Conservation (phyloP, 371 early-diverging fungal genomes). For the Mucor irregularis region DNA sequence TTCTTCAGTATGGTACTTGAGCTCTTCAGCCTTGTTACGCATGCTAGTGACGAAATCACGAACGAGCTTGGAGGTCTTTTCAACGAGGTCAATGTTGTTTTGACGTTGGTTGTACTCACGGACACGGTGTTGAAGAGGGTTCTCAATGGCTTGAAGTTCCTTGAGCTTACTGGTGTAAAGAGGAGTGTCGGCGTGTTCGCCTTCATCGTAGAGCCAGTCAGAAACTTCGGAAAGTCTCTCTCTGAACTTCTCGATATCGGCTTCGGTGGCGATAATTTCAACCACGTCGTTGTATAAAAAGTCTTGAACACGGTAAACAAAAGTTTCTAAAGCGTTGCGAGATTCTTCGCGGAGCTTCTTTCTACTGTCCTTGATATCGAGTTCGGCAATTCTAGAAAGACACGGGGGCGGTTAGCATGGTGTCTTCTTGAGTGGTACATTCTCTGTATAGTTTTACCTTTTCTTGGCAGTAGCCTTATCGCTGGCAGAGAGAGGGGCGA, state of each 20-base stretch:
- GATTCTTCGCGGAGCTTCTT: constrained; percentile 82
- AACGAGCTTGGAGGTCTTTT: constrained; percentile 39
- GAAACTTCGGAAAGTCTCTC: constrained; percentile 61
- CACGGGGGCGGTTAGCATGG: too few relatives aligned
- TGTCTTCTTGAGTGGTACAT: not conserved
- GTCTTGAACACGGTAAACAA: constrained; percentile 85
- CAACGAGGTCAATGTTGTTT: constrained; percentile 55
- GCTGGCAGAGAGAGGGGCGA: constrained; percentile 40
- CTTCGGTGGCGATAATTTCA: constrained; percentile 65
- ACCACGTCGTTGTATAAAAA: constrained; percentile 75
- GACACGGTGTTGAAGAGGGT: constrained; percentile 65
- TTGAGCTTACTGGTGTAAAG: constrained; percentile 51
- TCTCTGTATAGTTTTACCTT: constrained; percentile 20
- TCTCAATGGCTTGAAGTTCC: constrained; percentile 57
- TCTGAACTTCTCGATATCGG: constrained; percentile 69
- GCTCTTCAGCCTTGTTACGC: constrained; percentile 40
- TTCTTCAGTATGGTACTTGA: constrained; percentile 59
- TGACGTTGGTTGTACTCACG: constrained; percentile 65
- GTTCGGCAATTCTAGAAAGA: constrained; percentile 26
- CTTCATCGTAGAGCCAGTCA: constrained; percentile 89
- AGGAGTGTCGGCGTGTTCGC: constrained; percentile 63
- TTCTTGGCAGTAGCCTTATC: constrained; percentile 39
- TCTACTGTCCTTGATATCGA: constrained; percentile 41
- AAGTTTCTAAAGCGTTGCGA: constrained; percentile 86
- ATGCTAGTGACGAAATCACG: constrained; percentile 46